Evolutionary conservation across 148 eudicot genomes (phyloP), one percentile per base, ranked within the genome.

Genomic region (Diospyros kaki): DNA sequence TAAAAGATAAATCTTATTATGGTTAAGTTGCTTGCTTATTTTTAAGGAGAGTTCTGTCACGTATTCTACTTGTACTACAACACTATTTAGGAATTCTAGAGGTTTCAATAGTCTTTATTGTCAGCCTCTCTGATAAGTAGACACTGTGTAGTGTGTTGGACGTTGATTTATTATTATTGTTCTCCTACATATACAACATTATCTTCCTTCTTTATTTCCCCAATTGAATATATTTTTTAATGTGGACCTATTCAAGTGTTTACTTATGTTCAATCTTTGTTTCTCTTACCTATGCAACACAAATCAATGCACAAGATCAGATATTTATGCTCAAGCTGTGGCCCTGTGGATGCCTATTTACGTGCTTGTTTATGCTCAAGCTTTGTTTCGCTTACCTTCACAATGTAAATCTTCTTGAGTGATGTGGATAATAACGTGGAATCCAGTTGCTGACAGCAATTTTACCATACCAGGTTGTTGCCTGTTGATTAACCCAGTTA

Each of bases 401-500:
- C 14, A 55, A 9, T 1, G 18, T 48, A 17, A 54, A 67, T 54
- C 74, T 71, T 44, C 53, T 17, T 44, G 65, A 46, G 14, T 44
- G 43, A 58, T 1, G 12, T n/a, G 66, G 78, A 45, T 56, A 38
- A 58, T 62, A 75, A 45, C n/a, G 38, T 7, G 9, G 45, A 45
- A 64, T 63, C 50, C 3, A 65, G 52, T 43, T 65, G 63, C 55
- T 54, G 53, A 58, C 56, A n/a, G 73, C 54, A 50, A 12, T 67
- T 69, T 75, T 83, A 52, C 53, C 43, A 18, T 80, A 54, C 66
- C 78, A 89, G 91, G 88, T 60, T 78, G 50, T 77, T 58, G 14
- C 46, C 64, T 78, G 62, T 58, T 14, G 13, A 56, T 51, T 70
- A 76, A 76, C 72, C 64, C 61, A 66, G 71, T 64, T 42, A 83